Percentiles rank a stretch among this genome's conserved stretches.
Conservation (phyloP, 1,139 yeast genomes). For the Yamadazyma dushanensis region DNA sequence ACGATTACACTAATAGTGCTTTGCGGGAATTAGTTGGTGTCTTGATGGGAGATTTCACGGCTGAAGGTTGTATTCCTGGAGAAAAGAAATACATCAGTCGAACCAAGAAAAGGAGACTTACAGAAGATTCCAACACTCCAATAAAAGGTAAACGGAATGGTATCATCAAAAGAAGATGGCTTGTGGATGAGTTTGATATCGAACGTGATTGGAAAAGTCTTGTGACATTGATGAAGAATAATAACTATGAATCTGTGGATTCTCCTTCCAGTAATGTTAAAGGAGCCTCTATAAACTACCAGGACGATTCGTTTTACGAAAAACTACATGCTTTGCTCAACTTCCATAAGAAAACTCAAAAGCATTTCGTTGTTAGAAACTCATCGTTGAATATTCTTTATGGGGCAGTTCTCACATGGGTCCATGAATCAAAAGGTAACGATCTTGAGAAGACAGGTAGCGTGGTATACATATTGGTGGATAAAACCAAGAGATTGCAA, state of each 20-base stretch:
- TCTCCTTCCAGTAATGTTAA: constrained; percentile 12
- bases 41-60: constrained; percentile 53
- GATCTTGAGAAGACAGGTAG: constrained; percentile 36
- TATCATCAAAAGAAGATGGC: constrained; percentile 50
- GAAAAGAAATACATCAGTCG: constrained; percentile 38
- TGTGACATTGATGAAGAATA: constrained; percentile 40
- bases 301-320: constrained; percentile 30
- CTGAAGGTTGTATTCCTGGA: constrained; percentile 63
- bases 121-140: constrained; percentile 13
- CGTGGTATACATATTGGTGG: constrained; percentile 52
- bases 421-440: constrained; percentile 20
- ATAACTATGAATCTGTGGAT: constrained; percentile 18
- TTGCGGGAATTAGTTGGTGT: constrained; percentile 51
- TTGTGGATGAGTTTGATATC: constrained; percentile 58
- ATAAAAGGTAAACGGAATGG: constrained; percentile 17
- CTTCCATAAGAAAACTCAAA: constrained; percentile 29
- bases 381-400: constrained; percentile 56
- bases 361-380: constrained; percentile 61
- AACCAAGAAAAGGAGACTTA: constrained; percentile 21
- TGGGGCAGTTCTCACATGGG: constrained; percentile 63
- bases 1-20: constrained; percentile 58
- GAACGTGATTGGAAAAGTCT: constrained; percentile 54
- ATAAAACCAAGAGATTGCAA: constrained; percentile 55
- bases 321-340: constrained; percentile 33
- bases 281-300: constrained; percentile 21